A percentile compares a stretch with the other conserved stretches of the same genome.
These are phyloP conservation scores for Aspergillus latus DNA, from an alignment of 2,329 filamentous ascomycete genomes.

Conservation along the genomic window DNA sequence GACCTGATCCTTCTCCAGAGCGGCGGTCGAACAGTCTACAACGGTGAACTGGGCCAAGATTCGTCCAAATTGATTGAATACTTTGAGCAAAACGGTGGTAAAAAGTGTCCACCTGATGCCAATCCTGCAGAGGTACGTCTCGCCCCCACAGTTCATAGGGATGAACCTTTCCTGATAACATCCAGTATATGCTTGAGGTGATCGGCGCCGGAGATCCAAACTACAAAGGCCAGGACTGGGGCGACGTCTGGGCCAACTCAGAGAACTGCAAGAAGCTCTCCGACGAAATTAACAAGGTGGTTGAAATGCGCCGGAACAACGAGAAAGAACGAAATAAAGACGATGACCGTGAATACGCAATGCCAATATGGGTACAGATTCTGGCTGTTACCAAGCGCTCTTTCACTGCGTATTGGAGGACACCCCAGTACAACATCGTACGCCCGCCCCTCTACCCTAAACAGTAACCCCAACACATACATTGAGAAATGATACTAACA, in stretches of 20 bases:
- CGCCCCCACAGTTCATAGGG: too few species aligned
- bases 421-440: constrained; percentile 58
- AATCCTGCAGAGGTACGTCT: constrained; percentile 64
- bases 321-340: constrained; percentile 42
- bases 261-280: constrained; percentile 49
- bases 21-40: constrained; percentile 81
- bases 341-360: constrained; percentile 63
- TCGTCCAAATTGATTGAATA: constrained; percentile 69
- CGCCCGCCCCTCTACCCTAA: constrained; percentile 7
- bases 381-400: constrained; percentile 56
- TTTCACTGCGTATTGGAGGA: constrained; percentile 65
- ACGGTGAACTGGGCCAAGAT: constrained; percentile 78
- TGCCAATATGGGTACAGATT: constrained; percentile 58
- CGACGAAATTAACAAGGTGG: constrained; percentile 55
- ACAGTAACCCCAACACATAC: not conserved
- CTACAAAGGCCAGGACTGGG: constrained; percentile 62
- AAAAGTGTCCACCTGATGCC: constrained; percentile 59
- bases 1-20: constrained; percentile 74
- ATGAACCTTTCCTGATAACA: not conserved
- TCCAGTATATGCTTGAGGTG: constrained; percentile 76
- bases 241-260: constrained; percentile 59
- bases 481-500: too few species aligned
- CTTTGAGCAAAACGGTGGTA: constrained; percentile 65
- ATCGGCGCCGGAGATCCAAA: constrained; percentile 65
- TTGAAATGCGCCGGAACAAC: constrained; percentile 46